Conservation (phyloP, 2,329 filamentous ascomycete genomes). For the Parastagonospora avenae region DNA sequence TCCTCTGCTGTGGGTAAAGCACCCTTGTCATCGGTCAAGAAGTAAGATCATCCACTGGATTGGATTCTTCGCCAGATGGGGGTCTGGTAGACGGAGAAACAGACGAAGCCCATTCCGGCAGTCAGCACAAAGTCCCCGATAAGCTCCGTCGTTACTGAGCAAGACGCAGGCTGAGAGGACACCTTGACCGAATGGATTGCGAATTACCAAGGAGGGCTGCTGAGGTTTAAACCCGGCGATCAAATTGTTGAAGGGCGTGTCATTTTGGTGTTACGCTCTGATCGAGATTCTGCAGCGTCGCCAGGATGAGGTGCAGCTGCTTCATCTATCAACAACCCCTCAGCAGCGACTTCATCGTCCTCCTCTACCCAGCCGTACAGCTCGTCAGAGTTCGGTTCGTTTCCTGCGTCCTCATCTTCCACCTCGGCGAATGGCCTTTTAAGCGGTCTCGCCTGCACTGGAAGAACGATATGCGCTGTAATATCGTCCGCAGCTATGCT, state of each 20-base stretch:
- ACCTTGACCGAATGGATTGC: neutral
- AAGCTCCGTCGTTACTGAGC: slow-evolving; percentile 24
- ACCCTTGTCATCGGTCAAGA: slow-evolving; percentile 23
- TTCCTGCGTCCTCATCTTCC: slow-evolving; percentile 62
- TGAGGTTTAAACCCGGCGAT: slow-evolving; percentile 8
- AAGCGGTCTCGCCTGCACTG: slow-evolving; percentile 44
- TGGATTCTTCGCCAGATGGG: slow-evolving; percentile 12
- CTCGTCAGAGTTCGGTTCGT: slow-evolving; percentile 66
- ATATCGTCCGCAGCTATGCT: slow-evolving; percentile 39
- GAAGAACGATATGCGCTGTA: slow-evolving; percentile 25
- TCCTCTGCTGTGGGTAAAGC: slow-evolving; percentile 14
- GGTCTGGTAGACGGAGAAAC: slow-evolving; percentile 7
- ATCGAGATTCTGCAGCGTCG: slow-evolving; percentile 17
- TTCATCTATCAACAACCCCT: slow-evolving; percentile 46
- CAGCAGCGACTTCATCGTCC: slow-evolving; percentile 58
- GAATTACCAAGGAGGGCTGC: neutral
- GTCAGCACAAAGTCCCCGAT: slow-evolving; percentile 16
- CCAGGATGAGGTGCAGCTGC: slow-evolving; percentile 14
- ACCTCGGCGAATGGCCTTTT: slow-evolving; percentile 67
- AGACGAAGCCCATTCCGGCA: slow-evolving; percentile 18
- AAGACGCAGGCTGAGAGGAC: slow-evolving; percentile 3
- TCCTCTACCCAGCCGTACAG: slow-evolving; percentile 73
- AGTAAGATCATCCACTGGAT: slow-evolving; percentile 20
- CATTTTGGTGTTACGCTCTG: slow-evolving; percentile 30
- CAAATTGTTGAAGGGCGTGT: slow-evolving; percentile 28